A percentile compares a stretch with the other conserved stretches of the same genome.
Conservation (phyloP, 768 basidiomycete species). For the Tricholoma terreum region DNA sequence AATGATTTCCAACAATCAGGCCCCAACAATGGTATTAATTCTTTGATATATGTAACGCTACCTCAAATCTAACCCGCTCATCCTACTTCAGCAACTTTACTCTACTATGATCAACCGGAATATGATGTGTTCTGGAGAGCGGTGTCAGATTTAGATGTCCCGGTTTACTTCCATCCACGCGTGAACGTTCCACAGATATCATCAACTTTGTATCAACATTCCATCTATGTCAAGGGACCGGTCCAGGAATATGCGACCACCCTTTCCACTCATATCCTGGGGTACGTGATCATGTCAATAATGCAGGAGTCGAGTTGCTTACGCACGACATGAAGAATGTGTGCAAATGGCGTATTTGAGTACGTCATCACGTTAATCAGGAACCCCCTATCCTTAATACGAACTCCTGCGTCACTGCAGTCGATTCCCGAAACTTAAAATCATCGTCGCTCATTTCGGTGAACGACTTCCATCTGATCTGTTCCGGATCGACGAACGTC, state of each 20-base stretch:
- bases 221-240: slow-evolving; percentile 31
- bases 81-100: slow-evolving; percentile 25
- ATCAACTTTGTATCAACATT: slow-evolving; percentile 28
- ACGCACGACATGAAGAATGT: background rate
- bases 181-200: slow-evolving; percentile 25
- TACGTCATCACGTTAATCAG: slow-evolving; percentile 9
- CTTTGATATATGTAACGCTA: background rate
- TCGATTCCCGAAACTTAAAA: slow-evolving; percentile 38
- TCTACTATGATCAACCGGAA: slow-evolving; percentile 37
- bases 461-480: slow-evolving; percentile 43
- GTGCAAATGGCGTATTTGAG: slow-evolving; percentile 32
- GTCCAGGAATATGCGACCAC: slow-evolving; percentile 38
- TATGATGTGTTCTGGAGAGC: slow-evolving; percentile 38
- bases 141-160: slow-evolving; percentile 36
- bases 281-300: slow-evolving; percentile 17
- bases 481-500: slow-evolving; percentile 37
- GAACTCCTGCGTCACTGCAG: slow-evolving; percentile 16
- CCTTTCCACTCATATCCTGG: slow-evolving; percentile 38
- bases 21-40: slow-evolving; percentile 30
- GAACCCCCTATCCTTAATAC: background rate
- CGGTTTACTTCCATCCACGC: slow-evolving; percentile 38
- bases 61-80: no score
- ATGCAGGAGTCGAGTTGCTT: background rate
- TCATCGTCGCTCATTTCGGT: slow-evolving; percentile 43
- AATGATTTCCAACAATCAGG: slow-evolving; percentile 47